Evolutionary conservation across 257 asterid genomes (phyloP).

Genomic region (Nemophila menziesii): DNA sequence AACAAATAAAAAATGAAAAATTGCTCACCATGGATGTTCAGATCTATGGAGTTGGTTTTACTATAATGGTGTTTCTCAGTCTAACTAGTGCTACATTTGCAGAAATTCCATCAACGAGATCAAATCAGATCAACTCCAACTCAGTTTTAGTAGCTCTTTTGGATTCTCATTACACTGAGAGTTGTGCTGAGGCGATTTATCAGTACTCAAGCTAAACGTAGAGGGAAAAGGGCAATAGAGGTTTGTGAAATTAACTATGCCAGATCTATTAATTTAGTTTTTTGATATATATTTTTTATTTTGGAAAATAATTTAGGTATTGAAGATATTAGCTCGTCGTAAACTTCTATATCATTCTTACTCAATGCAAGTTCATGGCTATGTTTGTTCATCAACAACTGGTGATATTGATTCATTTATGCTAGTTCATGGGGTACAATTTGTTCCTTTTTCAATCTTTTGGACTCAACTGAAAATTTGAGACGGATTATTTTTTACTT

Average conservation of each 20-base stretch:
- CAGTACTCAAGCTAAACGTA: constrained; percentile 71
- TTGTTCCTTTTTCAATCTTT: neutral
- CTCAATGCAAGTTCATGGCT: constrained; percentile 93
- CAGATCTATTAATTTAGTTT: constrained; percentile 2
- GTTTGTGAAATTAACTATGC: constrained; percentile 20
- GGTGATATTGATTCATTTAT: constrained; percentile 50
- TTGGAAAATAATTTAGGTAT: constrained; percentile 39
- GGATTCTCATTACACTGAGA: constrained; percentile 77
- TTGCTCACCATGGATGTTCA: constrained; percentile 77
- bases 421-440: constrained; percentile 70
- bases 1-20: no score
- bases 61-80: constrained; percentile 20
- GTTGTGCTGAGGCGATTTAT: constrained; percentile 68
- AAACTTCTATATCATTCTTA: constrained; percentile 77
- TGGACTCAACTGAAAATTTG: neutral
- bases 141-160: constrained; percentile 80
- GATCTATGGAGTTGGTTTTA: constrained; percentile 54
- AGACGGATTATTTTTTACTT: constrained; percentile 2
- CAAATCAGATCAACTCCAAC: constrained; percentile 57
- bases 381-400: constrained; percentile 56
- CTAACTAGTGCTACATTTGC: constrained; percentile 44
- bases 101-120: constrained; percentile 17
- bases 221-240: constrained; percentile 89
- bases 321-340: constrained; percentile 63
- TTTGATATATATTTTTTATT: neutral